Percentiles rank a stretch among this genome's conserved stretches.
Conservation (phyloP, 106 monocot genomes). For the Acorus gramineus region DNA sequence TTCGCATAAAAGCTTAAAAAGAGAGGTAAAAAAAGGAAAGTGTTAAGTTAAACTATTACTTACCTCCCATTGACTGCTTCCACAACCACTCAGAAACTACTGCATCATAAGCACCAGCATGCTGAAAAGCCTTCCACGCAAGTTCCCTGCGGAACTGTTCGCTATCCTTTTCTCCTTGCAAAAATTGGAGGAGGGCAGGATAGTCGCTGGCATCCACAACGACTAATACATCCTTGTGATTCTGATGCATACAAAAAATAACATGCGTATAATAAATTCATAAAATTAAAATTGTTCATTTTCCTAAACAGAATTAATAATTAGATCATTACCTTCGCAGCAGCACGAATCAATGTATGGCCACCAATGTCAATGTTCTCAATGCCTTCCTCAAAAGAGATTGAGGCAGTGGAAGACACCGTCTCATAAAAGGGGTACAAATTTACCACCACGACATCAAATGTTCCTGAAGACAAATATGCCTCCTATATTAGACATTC, state of each 20-base stretch:
- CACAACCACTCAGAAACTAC: constrained; percentile 97
- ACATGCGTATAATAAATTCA: no score
- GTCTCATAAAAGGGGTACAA: constrained; percentile 88
- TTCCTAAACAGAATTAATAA: no score
- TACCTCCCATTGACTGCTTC: constrained; percentile 73
- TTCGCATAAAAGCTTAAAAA: constrained; percentile 3
- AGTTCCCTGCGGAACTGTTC: constrained; percentile 50
- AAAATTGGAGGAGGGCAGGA: constrained; percentile 62
- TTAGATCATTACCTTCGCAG: constrained; percentile 58
- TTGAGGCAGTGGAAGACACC: constrained; percentile 48
- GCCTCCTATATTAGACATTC: no score
- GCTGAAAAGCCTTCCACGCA: constrained; percentile 97
- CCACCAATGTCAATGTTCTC: constrained; percentile 97
- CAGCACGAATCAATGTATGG: constrained; percentile 84
- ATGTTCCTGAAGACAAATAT: constrained; percentile 39
- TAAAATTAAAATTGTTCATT: not conserved
- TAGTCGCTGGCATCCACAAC: constrained; percentile 89
- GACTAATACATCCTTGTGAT: constrained; percentile 91
- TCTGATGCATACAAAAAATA: constrained; percentile 30
- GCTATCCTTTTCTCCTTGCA: constrained; percentile 61
- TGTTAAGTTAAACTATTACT: not conserved
- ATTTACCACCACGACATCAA: constrained; percentile 92
- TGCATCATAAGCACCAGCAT: constrained; percentile 90
- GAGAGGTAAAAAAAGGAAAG: not conserved
- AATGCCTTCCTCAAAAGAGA: constrained; percentile 92